A percentile compares a stretch with the other conserved stretches of the same genome.
These are phyloP conservation scores for Tylopilus sp. DNA, from an alignment of 1,284 basidiomycete genomes.

Conservation along the genomic window DNA sequence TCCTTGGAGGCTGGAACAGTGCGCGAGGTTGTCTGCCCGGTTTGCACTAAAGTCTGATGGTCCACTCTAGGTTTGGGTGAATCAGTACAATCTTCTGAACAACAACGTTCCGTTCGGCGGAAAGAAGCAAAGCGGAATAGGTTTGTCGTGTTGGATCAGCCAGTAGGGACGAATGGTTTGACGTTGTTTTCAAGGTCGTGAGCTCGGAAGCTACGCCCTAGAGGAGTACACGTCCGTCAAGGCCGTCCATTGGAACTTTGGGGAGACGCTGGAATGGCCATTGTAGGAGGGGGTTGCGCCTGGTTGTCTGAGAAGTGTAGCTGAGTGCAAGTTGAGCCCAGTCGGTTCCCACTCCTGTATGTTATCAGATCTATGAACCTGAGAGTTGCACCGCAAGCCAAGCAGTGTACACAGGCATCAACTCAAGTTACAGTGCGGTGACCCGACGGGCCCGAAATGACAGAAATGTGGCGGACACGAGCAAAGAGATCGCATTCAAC, in stretches of 20 bases:
- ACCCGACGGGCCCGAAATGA: slow-evolving; percentile 19
- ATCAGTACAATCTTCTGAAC: slow-evolving; percentile 77
- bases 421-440: background rate
- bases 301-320: background rate
- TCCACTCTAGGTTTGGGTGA: slow-evolving; percentile 70
- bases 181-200: slow-evolving; percentile 52
- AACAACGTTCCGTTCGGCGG: slow-evolving; percentile 92
- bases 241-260: slow-evolving; percentile 83
- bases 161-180: slow-evolving; percentile 19
- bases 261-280: slow-evolving; percentile 75
- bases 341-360: slow-evolving; percentile 8
- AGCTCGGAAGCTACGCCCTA: slow-evolving; percentile 84
- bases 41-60: slow-evolving; percentile 8
- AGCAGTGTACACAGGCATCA: slow-evolving; percentile 18
- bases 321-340: slow-evolving; percentile 26
- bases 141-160: slow-evolving; percentile 28
- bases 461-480: slow-evolving; percentile 27
- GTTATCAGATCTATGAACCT: slow-evolving; percentile 3
- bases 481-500: slow-evolving; percentile 12
- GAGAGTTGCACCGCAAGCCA: slow-evolving; percentile 5
- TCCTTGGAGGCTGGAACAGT: slow-evolving; percentile 83
- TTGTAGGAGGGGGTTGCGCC: slow-evolving; percentile 39
- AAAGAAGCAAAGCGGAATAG: slow-evolving; percentile 78
- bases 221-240: slow-evolving; percentile 84
- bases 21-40: slow-evolving; percentile 14